Conservation (phyloP, 1,284 basidiomycete species). For the Ceratobasidium sp. region DNA sequence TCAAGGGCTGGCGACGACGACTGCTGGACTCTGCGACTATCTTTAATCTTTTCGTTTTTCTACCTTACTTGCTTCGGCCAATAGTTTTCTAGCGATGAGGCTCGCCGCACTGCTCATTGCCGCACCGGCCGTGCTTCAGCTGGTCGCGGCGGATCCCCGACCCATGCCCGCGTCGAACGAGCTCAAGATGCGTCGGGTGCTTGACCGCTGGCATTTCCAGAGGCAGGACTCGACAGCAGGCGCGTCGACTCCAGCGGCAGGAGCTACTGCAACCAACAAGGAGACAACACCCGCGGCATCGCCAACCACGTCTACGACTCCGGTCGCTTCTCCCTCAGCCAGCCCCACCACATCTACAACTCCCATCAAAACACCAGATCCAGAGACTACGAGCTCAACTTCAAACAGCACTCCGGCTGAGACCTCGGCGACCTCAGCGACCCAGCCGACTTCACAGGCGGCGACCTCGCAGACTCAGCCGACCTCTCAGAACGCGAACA, state of each 20-base stretch:
- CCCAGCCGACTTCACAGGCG: not conserved
- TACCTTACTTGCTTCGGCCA: not conserved
- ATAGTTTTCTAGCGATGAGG: conserved; percentile 28
- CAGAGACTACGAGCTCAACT: conserved; percentile 20
- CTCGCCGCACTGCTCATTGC: conserved; percentile 3
- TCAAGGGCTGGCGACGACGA: conserved; percentile 22
- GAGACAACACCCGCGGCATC: not conserved
- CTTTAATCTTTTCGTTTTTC: conserved; percentile 25
- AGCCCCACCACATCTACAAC: conserved; percentile 25
- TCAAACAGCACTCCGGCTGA: conserved; percentile 5
- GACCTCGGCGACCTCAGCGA: conserved; percentile 20
- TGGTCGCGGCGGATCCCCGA: conserved; percentile 23
- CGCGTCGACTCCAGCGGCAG: not conserved
- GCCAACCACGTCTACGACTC: conserved; percentile 15
- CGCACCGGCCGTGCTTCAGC: conserved; percentile 19
- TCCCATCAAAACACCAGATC: conserved; percentile 1
- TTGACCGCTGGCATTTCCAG: conserved; percentile 12
- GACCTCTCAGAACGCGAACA: not conserved
- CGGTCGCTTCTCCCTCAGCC: not conserved
- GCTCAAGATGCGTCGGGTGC: not conserved
- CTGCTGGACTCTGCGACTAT: conserved; percentile 7
- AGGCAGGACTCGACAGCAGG: conserved; percentile 8
- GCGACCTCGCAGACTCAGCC: not conserved
- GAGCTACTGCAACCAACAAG: not conserved
- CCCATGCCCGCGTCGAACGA: conserved; percentile 30